Base-by-base conservation (phyloP, 106 monocot species). In the Acorus gramineus region DNA sequence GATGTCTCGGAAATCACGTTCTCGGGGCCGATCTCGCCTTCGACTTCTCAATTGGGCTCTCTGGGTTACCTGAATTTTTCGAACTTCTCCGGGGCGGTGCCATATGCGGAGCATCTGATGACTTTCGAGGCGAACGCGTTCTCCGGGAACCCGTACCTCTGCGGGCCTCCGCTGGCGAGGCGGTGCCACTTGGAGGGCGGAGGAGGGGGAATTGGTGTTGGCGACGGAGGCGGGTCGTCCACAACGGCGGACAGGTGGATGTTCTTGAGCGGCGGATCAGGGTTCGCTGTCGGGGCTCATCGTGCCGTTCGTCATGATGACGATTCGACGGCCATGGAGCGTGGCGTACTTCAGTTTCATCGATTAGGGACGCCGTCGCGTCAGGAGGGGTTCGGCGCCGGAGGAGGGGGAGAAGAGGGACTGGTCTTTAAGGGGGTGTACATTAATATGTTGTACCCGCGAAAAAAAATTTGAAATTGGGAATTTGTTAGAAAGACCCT, bases 1-100 rank as follows among this genome's bases (percentile, higher is more conserved):
- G 70, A 70, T 46, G n/a, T 61, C 11, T 70, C 70, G 47, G 61
- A 53, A 51, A 70, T 61, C 45, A 10, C 8, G 11, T 52, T 70
- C 52, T 69, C 69, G 4, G 70, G 70, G 47, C 3, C 5, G 8
- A 61, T 70, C 61, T 52, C 70, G 47, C 45, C 47, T 5, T 9
- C 52, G 11, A 70, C 53, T 51, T 11, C 70, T 52, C 52, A 42
- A 11, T 42, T 70, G 51, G 52, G 44, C 50, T 70, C 53, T 46
- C 6, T 70, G 47, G 9, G 14, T 8, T 53, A 43, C 11, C 70
- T 61, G 13, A 70, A 70, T 45, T 53, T 70, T 52, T 70, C 60
- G 10, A 60, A 61, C 53, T 61, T 70, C 44, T 70, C 52, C 3
- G 70, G 61, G 2, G 46, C 7, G 61, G 61, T 61, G 0, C 70